Conservation (phyloP, 1,139 yeast species). For the Magnusiomyces sp. region DNA sequence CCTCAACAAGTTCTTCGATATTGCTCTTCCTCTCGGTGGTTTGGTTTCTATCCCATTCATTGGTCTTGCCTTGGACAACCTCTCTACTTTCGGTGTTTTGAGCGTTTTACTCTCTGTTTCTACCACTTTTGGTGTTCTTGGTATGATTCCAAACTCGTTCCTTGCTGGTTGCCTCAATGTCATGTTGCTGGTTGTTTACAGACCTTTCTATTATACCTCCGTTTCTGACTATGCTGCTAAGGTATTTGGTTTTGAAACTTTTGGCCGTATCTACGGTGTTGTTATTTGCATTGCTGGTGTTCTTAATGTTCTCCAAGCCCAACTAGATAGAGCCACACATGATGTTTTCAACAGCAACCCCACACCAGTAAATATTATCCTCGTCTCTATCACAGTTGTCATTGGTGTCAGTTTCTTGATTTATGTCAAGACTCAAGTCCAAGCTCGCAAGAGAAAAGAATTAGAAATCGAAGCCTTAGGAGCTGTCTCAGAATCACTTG, state of each 20-base stretch:
- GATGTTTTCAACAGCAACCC: slow-evolving; percentile 63
- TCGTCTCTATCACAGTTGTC: slow-evolving; percentile 46
- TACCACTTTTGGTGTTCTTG: slow-evolving; percentile 14
- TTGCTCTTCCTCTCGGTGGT: slow-evolving; percentile 85
- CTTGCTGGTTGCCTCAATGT: slow-evolving; percentile 56
- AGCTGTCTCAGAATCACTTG: slow-evolving; percentile 3
- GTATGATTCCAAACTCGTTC: slow-evolving; percentile 36
- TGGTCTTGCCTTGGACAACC: slow-evolving; percentile 70
- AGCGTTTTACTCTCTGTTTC: slow-evolving; percentile 37
- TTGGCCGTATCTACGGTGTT: slow-evolving; percentile 87
- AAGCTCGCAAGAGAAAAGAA: slow-evolving; percentile 14
- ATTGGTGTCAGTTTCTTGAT: slow-evolving; percentile 46
- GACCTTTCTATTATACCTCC: slow-evolving; percentile 90
- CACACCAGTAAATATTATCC: slow-evolving; percentile 54
- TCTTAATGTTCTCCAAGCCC: slow-evolving; percentile 63
- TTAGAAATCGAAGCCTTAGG: slow-evolving; percentile 5
- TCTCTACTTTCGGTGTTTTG: slow-evolving; percentile 54
- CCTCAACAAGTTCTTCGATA: slow-evolving; percentile 69
- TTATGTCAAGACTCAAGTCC: slow-evolving; percentile 49
- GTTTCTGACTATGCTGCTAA: slow-evolving; percentile 87
- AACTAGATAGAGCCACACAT: slow-evolving; percentile 64
- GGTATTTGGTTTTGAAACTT: slow-evolving; percentile 85
- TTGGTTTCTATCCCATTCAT: slow-evolving; percentile 75
- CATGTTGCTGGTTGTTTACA: slow-evolving; percentile 61
- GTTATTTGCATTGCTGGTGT: slow-evolving; percentile 74